phyloP scores from a whole-genome alignment of 2,329 filamentous ascomycete species.

The Diaporthe citrichinensis region DNA sequence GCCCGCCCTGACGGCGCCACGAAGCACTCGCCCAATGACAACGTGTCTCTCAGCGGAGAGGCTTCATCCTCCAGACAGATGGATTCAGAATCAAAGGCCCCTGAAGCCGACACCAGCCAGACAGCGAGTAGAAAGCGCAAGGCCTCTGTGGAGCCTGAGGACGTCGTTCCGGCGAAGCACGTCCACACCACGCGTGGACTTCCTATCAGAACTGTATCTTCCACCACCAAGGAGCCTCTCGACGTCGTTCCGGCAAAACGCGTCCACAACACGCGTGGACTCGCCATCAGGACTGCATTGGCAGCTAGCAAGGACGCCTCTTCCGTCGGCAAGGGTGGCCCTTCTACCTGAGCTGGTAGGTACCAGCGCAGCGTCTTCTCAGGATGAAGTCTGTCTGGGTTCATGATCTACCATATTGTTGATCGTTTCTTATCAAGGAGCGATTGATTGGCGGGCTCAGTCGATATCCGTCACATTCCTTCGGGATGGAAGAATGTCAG shows the following conservation, averaged over 20 bases:
- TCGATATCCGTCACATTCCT: no score
- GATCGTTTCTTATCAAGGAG: neutral
- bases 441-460: neutral
- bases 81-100: neutral
- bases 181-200: neutral
- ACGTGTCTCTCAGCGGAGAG: no score
- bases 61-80: neutral
- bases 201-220: neutral
- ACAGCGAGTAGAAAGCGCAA: neutral
- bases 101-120: neutral
- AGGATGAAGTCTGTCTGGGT: neutral
- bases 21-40: no score
- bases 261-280: neutral
- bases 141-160: neutral
- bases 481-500: no score
- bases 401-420: no score
- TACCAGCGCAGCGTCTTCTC: neutral
- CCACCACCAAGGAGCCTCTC: neutral
- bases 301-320: no score
- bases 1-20: no score
- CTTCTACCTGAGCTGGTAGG: no score
- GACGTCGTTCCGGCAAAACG: neutral
- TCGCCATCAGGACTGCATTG: neutral
- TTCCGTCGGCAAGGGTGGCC: no score
- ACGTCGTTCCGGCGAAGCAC: neutral